Evolutionary conservation across 495 filamentous ascomycete genomes (phyloP), one percentile per base, ranked within the genome.

Genomic region (Trichocladium uniseriatum): DNA sequence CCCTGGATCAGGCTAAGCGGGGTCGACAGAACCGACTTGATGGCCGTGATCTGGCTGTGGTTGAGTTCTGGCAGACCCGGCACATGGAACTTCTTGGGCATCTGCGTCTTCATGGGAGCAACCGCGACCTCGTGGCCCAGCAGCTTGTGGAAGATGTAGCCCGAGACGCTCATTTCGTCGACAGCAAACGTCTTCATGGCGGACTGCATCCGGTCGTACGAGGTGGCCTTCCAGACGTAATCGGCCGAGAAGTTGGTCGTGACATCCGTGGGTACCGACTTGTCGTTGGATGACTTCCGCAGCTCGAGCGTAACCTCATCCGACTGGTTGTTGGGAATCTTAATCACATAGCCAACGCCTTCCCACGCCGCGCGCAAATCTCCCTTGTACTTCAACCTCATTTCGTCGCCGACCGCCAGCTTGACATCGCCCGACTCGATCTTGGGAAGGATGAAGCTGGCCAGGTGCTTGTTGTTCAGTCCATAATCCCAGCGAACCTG

Each of bases 121-220:
- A 90, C 87, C 10, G 89, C 88, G 42, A 97, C 94, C 63, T 96
- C 92, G 57, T 99, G 90, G 38, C 92, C 92, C 15, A 99, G 80
- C 11, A 99, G 79, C 48, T 91, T 90, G 69, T 99, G 92, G 71
- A 96, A 99, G 52, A 99, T 95, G 70, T 97, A 99, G 38, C 92
- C 92, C 19, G 91, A 96, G 43, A 99, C 89, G 60, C 90, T 96
- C 83, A 94, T 87, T 60, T 99, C 92, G 55, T 99, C 92, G 42
- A 99, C 82, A 19, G 92, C 92, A 61, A 99, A 99, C 0, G 87
- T 97, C 76, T 97, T 96, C 92, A 99, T 97, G 31, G 92, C 92
- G 52, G 87, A 80, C 65, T 99, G 92, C 92, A 99, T 99, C 51
- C 92, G 89, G 62, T 99, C 92, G 61, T 97, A 99, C 0, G 90